A percentile compares a stretch with the other conserved stretches of the same genome.
These are phyloP conservation scores for Centaurea solstitialis DNA, from an alignment of 129 eudicot genomes.

Conservation along the genomic window DNA sequence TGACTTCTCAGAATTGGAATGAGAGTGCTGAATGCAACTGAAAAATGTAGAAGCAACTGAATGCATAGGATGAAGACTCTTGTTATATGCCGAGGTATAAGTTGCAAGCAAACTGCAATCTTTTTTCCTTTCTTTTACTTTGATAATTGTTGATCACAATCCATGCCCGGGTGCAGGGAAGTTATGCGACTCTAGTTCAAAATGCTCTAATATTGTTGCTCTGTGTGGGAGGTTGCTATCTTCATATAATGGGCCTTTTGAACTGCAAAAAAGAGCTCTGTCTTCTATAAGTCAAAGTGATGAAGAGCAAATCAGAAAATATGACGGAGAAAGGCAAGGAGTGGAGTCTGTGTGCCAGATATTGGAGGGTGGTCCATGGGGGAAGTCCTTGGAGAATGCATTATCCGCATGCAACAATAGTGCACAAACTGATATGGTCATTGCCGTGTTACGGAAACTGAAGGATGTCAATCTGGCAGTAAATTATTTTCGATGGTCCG, in stretches of 20 bases:
- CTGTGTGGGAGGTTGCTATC: slow-evolving; percentile 33
- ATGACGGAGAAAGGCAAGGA: slow-evolving; percentile 37
- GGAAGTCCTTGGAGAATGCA: slow-evolving; percentile 59
- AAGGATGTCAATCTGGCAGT: slow-evolving; percentile 62
- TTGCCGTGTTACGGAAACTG: slow-evolving; percentile 66
- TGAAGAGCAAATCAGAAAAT: slow-evolving; percentile 35
- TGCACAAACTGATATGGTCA: slow-evolving; percentile 50
- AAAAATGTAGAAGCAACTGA: slow-evolving; percentile 23
- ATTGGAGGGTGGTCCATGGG: slow-evolving; percentile 76
- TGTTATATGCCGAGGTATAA: slow-evolving; percentile 37
- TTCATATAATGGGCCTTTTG: slow-evolving; percentile 25
- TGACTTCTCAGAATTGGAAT: slow-evolving; percentile 8
- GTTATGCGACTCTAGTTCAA: slow-evolving; percentile 20
- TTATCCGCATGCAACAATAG: slow-evolving; percentile 46
- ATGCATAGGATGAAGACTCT: slow-evolving; percentile 35
- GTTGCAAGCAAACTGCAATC: not conserved
- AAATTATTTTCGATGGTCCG: slow-evolving; percentile 77
- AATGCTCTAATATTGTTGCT: slow-evolving; percentile 10
- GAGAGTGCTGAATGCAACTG: slow-evolving; percentile 11
- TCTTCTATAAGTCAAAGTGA: slow-evolving; percentile 24
- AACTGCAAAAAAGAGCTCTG: slow-evolving; percentile 23
- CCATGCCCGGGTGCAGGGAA: slow-evolving; percentile 45
- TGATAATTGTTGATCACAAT: not conserved
- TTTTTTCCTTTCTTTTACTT: not conserved
- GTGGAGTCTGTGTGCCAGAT: slow-evolving; percentile 65